Conservation (phyloP, 148 eudicot species). For the Rhododendron kiyosumense region DNA sequence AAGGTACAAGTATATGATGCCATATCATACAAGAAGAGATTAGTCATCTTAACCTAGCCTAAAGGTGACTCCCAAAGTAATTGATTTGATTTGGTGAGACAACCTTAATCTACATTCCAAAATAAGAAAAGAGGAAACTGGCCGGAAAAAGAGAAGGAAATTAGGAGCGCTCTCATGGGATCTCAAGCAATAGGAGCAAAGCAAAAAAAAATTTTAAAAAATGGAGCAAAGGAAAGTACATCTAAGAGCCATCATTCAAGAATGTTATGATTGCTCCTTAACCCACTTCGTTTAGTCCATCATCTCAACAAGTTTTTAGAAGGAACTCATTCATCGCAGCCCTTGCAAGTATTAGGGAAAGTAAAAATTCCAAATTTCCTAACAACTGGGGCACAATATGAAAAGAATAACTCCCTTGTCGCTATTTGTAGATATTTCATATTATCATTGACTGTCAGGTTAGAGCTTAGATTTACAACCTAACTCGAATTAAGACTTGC, state of each 20-base stretch:
- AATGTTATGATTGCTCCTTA: neutral
- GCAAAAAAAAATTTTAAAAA: neutral
- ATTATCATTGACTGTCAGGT: neutral
- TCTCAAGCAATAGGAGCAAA: neutral
- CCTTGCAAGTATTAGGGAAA: neutral
- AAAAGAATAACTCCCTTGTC: neutral
- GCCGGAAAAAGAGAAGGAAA: neutral
- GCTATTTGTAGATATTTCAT: neutral
- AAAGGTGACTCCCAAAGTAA: neutral
- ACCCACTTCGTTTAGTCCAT: neutral
- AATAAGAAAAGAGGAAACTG: neutral
- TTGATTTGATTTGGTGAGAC: neutral
- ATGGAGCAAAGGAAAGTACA: neutral
- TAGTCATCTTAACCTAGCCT: neutral
- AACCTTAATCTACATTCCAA: neutral
- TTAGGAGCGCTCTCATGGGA: neutral
- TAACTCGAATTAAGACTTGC: neutral
- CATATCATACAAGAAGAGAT: neutral
- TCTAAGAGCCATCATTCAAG: neutral
- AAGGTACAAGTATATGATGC: neutral
- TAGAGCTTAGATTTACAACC: neutral
- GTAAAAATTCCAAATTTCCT: neutral
- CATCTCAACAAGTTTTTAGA: neutral
- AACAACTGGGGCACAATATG: neutral
- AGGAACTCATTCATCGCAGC: neutral